phyloP scores from a whole-genome alignment of 177 flowering plant species.

The Telopea speciosissima region DNA sequence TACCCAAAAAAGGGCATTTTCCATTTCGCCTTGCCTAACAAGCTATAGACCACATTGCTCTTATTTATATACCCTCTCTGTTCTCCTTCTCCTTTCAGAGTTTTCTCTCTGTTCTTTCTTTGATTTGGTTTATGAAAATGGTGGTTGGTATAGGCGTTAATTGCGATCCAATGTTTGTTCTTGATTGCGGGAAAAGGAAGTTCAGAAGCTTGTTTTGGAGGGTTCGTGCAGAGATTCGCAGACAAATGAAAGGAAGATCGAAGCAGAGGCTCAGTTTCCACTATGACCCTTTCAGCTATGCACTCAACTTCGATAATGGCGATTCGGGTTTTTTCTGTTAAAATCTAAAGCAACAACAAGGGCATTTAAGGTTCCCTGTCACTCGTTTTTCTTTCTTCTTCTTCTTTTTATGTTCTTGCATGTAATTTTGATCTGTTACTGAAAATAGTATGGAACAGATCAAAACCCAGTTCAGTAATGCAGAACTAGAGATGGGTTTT shows the following conservation, averaged over 20 bases:
- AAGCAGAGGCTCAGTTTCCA: constrained; percentile 24
- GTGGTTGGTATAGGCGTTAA: constrained; percentile 1
- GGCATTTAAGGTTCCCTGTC: background rate
- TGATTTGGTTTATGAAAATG: background rate
- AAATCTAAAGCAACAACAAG: background rate
- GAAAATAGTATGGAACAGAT: background rate
- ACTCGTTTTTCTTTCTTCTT: background rate
- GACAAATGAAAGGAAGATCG: constrained; percentile 11
- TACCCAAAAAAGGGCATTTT: no score
- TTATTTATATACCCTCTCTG: no score
- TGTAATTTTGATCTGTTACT: background rate
- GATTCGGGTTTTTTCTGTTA: constrained; percentile 27
- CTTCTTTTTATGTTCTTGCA: background rate
- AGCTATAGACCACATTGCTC: no score
- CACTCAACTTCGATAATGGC: constrained; percentile 37
- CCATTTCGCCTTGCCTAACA: no score
- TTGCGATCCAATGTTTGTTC: constrained; percentile 14
- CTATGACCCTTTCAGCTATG: constrained; percentile 32
- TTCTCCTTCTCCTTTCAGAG: no score
- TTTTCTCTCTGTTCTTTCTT: no score
- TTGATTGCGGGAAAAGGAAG: constrained; percentile 28
- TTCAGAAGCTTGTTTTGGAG: constrained; percentile 30
- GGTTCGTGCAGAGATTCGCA: constrained; percentile 26
- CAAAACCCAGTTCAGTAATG: background rate
- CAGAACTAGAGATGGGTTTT: background rate